phyloP scores from a whole-genome alignment of 1,284 basidiomycete genomes.

The Ganoderma boninense region DNA sequence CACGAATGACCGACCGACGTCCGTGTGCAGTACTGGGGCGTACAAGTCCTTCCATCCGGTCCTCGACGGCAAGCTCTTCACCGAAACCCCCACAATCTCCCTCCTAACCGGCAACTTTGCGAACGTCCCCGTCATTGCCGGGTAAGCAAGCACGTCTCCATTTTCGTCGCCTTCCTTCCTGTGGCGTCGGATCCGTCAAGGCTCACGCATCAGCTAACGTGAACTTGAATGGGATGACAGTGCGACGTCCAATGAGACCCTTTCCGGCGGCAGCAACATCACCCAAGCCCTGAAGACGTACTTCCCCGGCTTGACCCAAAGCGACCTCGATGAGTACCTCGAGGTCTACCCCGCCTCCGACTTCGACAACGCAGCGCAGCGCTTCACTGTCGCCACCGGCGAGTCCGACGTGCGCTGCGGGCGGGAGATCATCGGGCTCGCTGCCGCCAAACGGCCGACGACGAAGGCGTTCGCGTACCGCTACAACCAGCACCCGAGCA shows the following conservation, averaged over 20 bases:
- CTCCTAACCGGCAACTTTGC: slow-evolving; percentile 54
- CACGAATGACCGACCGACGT: too few relatives aligned
- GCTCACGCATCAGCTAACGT: neutral
- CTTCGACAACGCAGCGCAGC: slow-evolving; percentile 50
- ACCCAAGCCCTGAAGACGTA: slow-evolving; percentile 46
- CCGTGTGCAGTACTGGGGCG: slow-evolving; percentile 40
- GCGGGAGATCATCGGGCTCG: slow-evolving; percentile 54
- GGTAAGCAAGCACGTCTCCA: slow-evolving; percentile 49
- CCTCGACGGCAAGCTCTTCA: slow-evolving; percentile 57
- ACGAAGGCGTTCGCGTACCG: slow-evolving; percentile 57
- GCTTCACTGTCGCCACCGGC: slow-evolving; percentile 54
- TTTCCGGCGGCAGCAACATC: slow-evolving; percentile 49
- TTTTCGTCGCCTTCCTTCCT: neutral
- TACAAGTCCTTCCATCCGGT: slow-evolving; percentile 53
- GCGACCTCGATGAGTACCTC: slow-evolving; percentile 49
- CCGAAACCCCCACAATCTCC: slow-evolving; percentile 54
- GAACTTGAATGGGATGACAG: slow-evolving; percentile 42
- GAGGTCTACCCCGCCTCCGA: slow-evolving; percentile 49
- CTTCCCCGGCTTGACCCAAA: slow-evolving; percentile 54
- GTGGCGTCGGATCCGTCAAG: neutral
- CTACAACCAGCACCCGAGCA: slow-evolving; percentile 63
- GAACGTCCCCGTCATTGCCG: slow-evolving; percentile 63
- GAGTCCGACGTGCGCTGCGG: slow-evolving; percentile 59
- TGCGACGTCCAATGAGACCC: slow-evolving; percentile 64
- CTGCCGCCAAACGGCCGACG: slow-evolving; percentile 39